Evolutionary conservation across 345 rosid genomes (phyloP).

Genomic region (Populus euphratica): DNA sequence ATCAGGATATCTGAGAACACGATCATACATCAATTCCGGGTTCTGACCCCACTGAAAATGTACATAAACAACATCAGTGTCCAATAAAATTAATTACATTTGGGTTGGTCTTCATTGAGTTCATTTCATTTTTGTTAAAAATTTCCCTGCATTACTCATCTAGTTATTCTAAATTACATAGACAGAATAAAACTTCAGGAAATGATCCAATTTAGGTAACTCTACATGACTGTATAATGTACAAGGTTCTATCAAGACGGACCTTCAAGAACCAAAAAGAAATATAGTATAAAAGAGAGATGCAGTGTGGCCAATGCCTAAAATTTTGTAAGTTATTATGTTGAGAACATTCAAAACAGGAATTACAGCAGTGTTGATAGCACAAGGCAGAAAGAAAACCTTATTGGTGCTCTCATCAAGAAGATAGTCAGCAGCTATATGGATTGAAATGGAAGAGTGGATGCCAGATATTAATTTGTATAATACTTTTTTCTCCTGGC

Average conservation of each 20-base stretch:
- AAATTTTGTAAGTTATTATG: neutral
- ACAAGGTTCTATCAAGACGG: neutral
- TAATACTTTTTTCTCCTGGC: slow-evolving; percentile 81
- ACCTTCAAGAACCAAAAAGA: neutral
- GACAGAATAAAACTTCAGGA: neutral
- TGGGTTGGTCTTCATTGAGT: neutral
- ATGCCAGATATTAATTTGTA: slow-evolving; percentile 95
- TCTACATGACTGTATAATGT: neutral
- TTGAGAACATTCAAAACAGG: neutral
- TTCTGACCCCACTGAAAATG: slow-evolving; percentile 84
- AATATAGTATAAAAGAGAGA: neutral
- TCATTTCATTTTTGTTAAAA: neutral
- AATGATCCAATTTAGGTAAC: neutral
- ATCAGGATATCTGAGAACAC: slow-evolving; percentile 78
- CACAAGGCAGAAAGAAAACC: slow-evolving; percentile 38
- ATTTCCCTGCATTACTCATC: neutral
- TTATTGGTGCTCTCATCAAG: slow-evolving; percentile 42
- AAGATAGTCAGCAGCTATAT: slow-evolving; percentile 29
- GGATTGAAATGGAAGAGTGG: slow-evolving; percentile 91
- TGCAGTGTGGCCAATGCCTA: neutral
- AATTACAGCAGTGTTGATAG: neutral
- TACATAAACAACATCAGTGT: neutral
- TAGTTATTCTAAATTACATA: neutral
- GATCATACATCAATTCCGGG: slow-evolving; percentile 70
- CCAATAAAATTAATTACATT: neutral